A percentile compares a stretch with the other conserved stretches of the same genome.
These are phyloP conservation scores for Peribolospora kevripleyi DNA, from an alignment of 768 basidiomycete species.

Conservation along the genomic window DNA sequence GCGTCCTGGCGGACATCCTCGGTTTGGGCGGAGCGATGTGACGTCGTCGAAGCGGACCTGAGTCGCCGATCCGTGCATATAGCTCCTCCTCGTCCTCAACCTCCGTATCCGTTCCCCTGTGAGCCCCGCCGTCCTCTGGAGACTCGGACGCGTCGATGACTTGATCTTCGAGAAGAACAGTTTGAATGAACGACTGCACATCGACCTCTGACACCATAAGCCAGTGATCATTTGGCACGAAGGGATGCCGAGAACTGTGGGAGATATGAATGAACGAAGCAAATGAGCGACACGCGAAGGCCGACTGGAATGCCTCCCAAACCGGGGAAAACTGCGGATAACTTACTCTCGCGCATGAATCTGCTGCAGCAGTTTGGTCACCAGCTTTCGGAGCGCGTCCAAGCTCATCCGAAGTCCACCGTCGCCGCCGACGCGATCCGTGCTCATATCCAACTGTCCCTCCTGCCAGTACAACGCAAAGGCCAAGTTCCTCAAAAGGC, in stretches of 20 bases:
- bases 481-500: slow-evolving; percentile 58
- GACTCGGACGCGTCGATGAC: slow-evolving; percentile 15
- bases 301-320: neutral
- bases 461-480: slow-evolving; percentile 52
- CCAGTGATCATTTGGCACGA: slow-evolving; percentile 70
- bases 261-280: neutral
- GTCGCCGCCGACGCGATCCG: slow-evolving; percentile 21
- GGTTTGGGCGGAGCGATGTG: slow-evolving; percentile 8
- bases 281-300: neutral
- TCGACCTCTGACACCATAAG: slow-evolving; percentile 37
- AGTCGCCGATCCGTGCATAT: too few relatives aligned
- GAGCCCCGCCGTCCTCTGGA: slow-evolving; percentile 7
- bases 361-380: slow-evolving; percentile 51
- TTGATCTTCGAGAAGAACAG: slow-evolving; percentile 53
- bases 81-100: too few relatives aligned
- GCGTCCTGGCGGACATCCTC: slow-evolving; percentile 37
- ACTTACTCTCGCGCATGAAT: slow-evolving; percentile 76
- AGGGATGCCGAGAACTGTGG: slow-evolving; percentile 51
- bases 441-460: slow-evolving; percentile 22
- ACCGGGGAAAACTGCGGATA: neutral
- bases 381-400: slow-evolving; percentile 47
- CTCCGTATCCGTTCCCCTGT: too few relatives aligned
- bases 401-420: slow-evolving; percentile 27
- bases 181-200: slow-evolving; percentile 51
- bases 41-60: too few relatives aligned